Conservation (phyloP, 2,329 filamentous ascomycete species). For the Colletotrichum endophyticum region DNA sequence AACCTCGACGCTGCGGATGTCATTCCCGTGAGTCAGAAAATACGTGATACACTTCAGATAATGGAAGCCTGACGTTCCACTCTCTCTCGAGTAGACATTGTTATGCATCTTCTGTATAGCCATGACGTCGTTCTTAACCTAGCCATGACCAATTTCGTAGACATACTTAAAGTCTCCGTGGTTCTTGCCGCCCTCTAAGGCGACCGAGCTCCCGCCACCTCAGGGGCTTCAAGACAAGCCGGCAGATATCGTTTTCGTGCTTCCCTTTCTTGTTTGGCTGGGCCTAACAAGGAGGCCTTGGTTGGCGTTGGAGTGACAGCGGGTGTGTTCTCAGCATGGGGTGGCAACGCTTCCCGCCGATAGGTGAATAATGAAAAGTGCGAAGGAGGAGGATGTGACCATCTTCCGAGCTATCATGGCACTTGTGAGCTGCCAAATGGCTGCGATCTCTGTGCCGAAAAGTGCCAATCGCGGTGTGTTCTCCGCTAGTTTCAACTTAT, state of each 20-base stretch:
- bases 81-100: neutral
- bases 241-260: accelerated
- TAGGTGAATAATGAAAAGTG: neutral
- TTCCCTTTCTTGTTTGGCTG: neutral
- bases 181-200: neutral
- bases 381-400: neutral
- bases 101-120: neutral
- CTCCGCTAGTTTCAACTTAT: accelerated
- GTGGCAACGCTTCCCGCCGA: neutral
- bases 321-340: neutral
- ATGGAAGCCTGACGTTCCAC: accelerated
- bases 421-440: too few relatives aligned
- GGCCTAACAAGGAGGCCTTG: accelerated
- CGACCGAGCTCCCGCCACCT: neutral
- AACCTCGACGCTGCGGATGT: neutral
- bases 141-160: accelerated
- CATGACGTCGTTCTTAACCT: neutral
- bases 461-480: neutral
- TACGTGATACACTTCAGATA: accelerated
- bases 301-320: neutral
- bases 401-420: too few relatives aligned
- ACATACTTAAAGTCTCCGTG: neutral
- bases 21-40: neutral
- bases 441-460: accelerated
- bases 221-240: neutral